These are phyloP conservation scores for Psilocybe mexicana DNA, from an alignment of 1,284 basidiomycete genomes.

Conservation along the genomic window DNA sequence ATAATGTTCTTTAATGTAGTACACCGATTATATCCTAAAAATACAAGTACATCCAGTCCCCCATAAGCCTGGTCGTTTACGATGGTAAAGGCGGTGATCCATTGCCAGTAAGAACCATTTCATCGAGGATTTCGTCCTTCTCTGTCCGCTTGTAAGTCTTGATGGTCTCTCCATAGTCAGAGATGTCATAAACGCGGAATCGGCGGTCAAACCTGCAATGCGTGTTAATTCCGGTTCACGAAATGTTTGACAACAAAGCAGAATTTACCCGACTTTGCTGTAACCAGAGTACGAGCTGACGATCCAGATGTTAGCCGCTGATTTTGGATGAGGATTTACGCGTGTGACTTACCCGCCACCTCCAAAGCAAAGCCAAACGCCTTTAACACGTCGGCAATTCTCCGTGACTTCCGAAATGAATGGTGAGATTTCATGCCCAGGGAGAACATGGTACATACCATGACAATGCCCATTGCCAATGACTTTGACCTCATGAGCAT, in stretches of 20 bases:
- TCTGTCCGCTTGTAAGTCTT: slow-evolving; percentile 88
- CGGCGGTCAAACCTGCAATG: slow-evolving; percentile 77
- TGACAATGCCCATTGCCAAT: slow-evolving; percentile 89
- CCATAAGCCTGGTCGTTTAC: not conserved
- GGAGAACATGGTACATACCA: slow-evolving; percentile 42
- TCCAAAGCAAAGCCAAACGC: slow-evolving; percentile 94
- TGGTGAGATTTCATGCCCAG: not conserved
- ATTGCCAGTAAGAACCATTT: slow-evolving; percentile 58
- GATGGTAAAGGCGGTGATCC: slow-evolving; percentile 39
- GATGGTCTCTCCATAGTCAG: slow-evolving; percentile 88
- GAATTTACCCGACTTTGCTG: slow-evolving; percentile 65
- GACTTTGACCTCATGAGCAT: slow-evolving; percentile 73
- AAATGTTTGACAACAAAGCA: not conserved
- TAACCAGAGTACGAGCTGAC: slow-evolving; percentile 83
- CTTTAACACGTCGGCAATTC: slow-evolving; percentile 81
- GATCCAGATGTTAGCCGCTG: not conserved
- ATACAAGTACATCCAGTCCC: slow-evolving; percentile 11
- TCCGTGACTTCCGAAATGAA: slow-evolving; percentile 65
- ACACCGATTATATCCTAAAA: slow-evolving; percentile 17
- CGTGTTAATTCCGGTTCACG: not conserved
- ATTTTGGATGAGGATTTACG: not conserved
- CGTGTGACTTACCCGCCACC: slow-evolving; percentile 70
- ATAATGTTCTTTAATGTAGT: not conserved
- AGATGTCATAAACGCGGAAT: slow-evolving; percentile 83
- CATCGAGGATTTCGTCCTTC: slow-evolving; percentile 68